phyloP scores from a whole-genome alignment of 2,329 filamentous ascomycete species.

The Leptographium wingfieldii region DNA sequence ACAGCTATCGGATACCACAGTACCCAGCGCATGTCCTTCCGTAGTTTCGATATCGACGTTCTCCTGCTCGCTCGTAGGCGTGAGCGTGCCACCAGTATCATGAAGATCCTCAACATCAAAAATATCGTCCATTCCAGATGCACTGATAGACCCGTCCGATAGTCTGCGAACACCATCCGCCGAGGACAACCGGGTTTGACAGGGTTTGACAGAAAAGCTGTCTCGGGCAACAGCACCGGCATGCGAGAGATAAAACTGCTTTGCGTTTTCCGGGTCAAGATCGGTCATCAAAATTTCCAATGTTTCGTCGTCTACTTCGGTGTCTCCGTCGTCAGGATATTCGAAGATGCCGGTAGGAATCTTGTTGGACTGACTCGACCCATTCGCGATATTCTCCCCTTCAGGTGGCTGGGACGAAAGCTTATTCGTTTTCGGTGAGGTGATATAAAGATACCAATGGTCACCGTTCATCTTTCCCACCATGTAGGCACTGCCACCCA shows the following conservation, averaged over 20 bases:
- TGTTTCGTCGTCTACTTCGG: constrained; percentile 58
- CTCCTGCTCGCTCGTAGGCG: constrained; percentile 38
- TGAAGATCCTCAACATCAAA: constrained; percentile 75
- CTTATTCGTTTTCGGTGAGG: constrained; percentile 65
- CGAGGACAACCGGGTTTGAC: constrained; percentile 29
- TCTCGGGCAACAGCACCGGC: constrained; percentile 85
- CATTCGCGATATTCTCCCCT: constrained; percentile 19
- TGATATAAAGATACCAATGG: constrained; percentile 98
- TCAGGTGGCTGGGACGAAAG: constrained; percentile 74
- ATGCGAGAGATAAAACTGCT: constrained; percentile 55
- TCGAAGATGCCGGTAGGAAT: constrained; percentile 35
- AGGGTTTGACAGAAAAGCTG: constrained; percentile 24
- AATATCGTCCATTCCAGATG: constrained; percentile 38
- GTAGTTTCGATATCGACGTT: constrained; percentile 60
- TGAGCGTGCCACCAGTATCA: constrained; percentile 38
- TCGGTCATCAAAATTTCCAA: constrained; percentile 63
- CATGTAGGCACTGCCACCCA: constrained; percentile 94
- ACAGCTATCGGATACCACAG: constrained; percentile 80
- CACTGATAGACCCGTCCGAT: constrained; percentile 33
- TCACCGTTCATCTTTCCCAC: constrained; percentile 99
- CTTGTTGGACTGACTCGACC: constrained; percentile 36
- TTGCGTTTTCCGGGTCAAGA: constrained; percentile 53
- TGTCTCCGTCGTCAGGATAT: constrained; percentile 25
- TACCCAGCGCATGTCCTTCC: constrained; percentile 86
- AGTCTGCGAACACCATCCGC: constrained; percentile 47